Conservation (phyloP, 2,329 filamentous ascomycete genomes). For the Rugonectria rugulosa region DNA sequence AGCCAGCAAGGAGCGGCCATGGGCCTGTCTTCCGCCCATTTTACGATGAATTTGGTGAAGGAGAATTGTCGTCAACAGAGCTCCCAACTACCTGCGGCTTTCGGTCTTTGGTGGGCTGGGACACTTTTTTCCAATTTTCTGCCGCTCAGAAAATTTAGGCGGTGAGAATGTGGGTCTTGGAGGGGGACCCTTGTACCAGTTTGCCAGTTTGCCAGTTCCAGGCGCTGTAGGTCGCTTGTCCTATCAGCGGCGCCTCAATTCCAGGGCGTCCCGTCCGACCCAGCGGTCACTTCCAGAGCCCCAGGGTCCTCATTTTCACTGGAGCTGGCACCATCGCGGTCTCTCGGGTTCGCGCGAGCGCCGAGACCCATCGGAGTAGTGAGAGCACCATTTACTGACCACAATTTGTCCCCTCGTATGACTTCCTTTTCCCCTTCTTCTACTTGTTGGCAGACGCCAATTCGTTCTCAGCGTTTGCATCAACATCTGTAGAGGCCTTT, state of each 20-base stretch:
- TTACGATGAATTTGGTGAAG: conserved; percentile 21
- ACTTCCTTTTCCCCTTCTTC: conserved; percentile 10
- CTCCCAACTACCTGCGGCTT: conserved; percentile 12
- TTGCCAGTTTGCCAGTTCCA: no score
- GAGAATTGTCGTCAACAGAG: conserved; percentile 28
- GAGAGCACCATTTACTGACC: not conserved
- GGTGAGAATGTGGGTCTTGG: conserved; percentile 35
- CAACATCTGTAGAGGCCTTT: not conserved
- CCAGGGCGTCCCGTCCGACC: conserved; percentile 17
- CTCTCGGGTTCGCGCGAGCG: conserved; percentile 19
- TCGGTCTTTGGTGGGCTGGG: conserved; percentile 18
- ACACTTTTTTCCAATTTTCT: conserved; percentile 39
- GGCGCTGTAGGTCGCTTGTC: conserved; percentile 24
- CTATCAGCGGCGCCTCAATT: conserved; percentile 42
- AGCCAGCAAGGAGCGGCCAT: conserved; percentile 60
- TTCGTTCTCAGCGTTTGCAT: conserved; percentile 24
- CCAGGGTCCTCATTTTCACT: not conserved
- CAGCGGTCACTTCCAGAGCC: conserved; percentile 8
- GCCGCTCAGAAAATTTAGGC: conserved; percentile 38
- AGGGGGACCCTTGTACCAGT: no score
- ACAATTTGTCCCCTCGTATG: conserved; percentile 22
- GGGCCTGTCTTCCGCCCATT: conserved; percentile 67
- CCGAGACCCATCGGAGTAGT: conserved; percentile 20
- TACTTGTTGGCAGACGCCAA: conserved; percentile 8
- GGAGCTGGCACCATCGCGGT: not conserved